These are phyloP conservation scores for Metarhizium brunneum DNA, from an alignment of 2,329 filamentous ascomycete species.

Conservation along the genomic window DNA sequence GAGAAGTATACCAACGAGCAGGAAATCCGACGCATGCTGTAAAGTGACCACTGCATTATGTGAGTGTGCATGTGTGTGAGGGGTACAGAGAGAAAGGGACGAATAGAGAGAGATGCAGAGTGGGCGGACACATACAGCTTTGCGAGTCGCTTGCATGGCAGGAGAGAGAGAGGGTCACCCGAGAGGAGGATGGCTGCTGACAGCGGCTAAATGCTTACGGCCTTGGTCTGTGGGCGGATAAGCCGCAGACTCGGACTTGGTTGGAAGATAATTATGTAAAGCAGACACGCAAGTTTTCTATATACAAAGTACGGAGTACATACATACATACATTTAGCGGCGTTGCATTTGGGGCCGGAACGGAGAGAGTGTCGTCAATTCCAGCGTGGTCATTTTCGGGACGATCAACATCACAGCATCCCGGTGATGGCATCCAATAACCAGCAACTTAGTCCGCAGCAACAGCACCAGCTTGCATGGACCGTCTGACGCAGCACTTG, in stretches of 20 bases:
- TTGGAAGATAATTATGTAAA: neutral
- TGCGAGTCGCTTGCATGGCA: neutral
- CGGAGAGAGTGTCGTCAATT: neutral
- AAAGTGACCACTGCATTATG: neutral
- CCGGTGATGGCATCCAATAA: neutral
- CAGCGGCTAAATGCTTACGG: neutral
- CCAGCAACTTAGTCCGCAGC: neutral
- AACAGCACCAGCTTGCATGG: no score
- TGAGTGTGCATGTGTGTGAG: neutral
- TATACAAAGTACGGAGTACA: neutral
- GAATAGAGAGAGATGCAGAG: neutral
- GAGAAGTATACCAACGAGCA: constrained; percentile 81
- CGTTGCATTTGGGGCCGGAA: neutral
- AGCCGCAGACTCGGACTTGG: neutral
- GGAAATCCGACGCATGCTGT: constrained; percentile 74
- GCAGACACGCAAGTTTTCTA: neutral
- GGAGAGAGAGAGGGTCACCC: neutral
- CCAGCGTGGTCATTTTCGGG: no score
- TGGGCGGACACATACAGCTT: neutral
- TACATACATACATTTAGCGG: neutral
- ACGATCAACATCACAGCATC: no score
- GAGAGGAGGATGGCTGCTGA: neutral
- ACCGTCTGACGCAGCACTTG: no score
- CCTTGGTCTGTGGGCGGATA: neutral
- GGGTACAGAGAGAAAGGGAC: neutral